Evolutionary conservation across 345 rosid species (phyloP).

Genomic region (Populus pruinosa): DNA sequence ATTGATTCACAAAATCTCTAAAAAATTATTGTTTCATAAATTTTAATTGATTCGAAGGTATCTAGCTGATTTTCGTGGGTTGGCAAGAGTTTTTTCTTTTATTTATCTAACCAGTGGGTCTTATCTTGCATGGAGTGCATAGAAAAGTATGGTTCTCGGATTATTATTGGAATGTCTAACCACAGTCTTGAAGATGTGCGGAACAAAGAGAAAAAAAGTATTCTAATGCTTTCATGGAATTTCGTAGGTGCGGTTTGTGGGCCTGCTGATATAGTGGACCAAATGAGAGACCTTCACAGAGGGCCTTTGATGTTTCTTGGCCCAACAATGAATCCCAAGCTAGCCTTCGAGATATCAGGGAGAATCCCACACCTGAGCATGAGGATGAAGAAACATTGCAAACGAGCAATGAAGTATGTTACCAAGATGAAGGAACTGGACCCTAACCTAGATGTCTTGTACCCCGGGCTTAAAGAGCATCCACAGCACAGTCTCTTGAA

Average conservation of each 20-base stretch:
- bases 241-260: conserved; percentile 84
- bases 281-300: conserved; percentile 90
- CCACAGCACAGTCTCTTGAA: conserved; percentile 67
- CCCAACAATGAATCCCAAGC: conserved; percentile 96
- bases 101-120: not conserved
- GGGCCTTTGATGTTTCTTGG: conserved; percentile 89
- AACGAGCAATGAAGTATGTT: conserved; percentile 62
- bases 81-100: not conserved
- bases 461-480: conserved; percentile 84
- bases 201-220: not conserved
- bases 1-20: not conserved
- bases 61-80: not conserved
- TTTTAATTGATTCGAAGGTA: not conserved
- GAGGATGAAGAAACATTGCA: conserved; percentile 85
- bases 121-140: not conserved
- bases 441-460: conserved; percentile 64
- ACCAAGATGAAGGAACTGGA: conserved; percentile 69
- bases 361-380: conserved; percentile 80
- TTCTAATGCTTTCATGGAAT: not conserved
- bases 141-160: not conserved
- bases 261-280: conserved; percentile 69
- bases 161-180: not conserved
- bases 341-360: conserved; percentile 81
- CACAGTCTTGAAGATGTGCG: not conserved
- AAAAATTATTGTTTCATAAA: not conserved